Evolutionary conservation across 1,284 basidiomycete species (phyloP), one percentile per base, ranked within the genome.

Genomic region (Microbotryum intermedium): DNA sequence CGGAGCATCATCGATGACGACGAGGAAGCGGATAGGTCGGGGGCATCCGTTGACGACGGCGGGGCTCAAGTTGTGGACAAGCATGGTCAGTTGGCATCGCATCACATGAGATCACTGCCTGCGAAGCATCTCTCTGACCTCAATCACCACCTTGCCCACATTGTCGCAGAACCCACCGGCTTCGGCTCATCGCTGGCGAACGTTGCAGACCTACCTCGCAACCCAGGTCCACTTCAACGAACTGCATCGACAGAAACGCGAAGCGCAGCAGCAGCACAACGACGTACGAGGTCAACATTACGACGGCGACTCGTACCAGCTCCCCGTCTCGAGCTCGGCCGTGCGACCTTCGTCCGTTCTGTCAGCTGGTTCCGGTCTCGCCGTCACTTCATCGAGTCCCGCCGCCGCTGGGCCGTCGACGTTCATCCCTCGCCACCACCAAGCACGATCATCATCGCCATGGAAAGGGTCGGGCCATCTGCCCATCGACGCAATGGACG

Each of bases 61-160:
- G n/a, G 71, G 72, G 72, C 76, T 98, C 69, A 91, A 87, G 75
- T 74, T 91, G 30, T 92, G 92, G 85, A 79, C 89, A 56, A 85
- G 82, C 59, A 84, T 94, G 77, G 92, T 93, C 67, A 71, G 84
- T 75, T 28, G 26, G 50, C 21, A 10, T 45, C 49, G 13, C 16
- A 11, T 8, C 10, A 20, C 6, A 4, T 39, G 6, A 6, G 6
- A 28, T 20, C 21, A n/a, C 18, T 25, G 21, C 16, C 7, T 6
- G 6, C 16, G 42, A 5, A 7, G 7, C 30, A 21, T 20, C 25
- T 29, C 26, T 23, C 55, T 65, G 28, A 54, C n/a, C n/a, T n/a
- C n/a, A n/a, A n/a, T n/a, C 56, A 8, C 26, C 20, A 7, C n/a
- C 21, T 3, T 23, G 18, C n/a, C 18, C n/a, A n/a, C n/a, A n/a